phyloP scores from a whole-genome alignment of 2,329 filamentous ascomycete species.

The Myrmaecium sp. region DNA sequence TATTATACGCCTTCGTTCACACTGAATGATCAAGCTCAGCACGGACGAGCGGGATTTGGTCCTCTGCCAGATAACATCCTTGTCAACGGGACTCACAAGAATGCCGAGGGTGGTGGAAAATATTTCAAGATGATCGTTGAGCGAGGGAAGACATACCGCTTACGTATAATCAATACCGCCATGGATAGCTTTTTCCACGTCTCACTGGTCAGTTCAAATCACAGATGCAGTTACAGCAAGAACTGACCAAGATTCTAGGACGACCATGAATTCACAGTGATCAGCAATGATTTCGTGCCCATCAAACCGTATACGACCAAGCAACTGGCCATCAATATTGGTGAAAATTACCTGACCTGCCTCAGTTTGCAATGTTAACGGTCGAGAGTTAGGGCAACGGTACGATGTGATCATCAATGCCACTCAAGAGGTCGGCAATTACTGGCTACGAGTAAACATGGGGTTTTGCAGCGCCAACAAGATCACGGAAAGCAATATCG shows the following conservation, averaged over 20 bases:
- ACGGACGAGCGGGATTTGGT: slow-evolving; percentile 14
- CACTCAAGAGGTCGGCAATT: slow-evolving; percentile 14
- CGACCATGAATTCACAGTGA: slow-evolving; percentile 25
- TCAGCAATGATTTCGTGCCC: slow-evolving; percentile 27
- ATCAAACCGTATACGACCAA: slow-evolving; percentile 23
- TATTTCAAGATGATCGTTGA: slow-evolving; percentile 18
- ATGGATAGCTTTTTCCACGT: slow-evolving; percentile 17
- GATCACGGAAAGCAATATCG: slow-evolving; percentile 16
- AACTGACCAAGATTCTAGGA: slow-evolving; percentile 10
- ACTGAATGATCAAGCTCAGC: slow-evolving; percentile 15
- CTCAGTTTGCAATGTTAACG: slow-evolving; percentile 3
- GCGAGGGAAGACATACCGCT: slow-evolving; percentile 37
- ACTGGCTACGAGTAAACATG: slow-evolving; percentile 19
- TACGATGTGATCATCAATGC: slow-evolving; percentile 24
- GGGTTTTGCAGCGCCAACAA: slow-evolving; percentile 6
- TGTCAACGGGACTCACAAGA: slow-evolving; percentile 39
- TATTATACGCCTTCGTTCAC: slow-evolving; percentile 14
- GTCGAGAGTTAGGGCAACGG: slow-evolving; percentile 14
- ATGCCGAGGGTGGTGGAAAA: slow-evolving; percentile 22
- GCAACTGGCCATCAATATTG: slow-evolving; percentile 16
- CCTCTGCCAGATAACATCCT: slow-evolving; percentile 27
- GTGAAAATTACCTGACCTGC: slow-evolving; percentile 13
- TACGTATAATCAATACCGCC: slow-evolving; percentile 40
- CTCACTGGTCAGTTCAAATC: slow-evolving; percentile 8
- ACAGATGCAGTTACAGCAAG: background rate